A percentile compares a stretch with the other conserved stretches of the same genome.
Conservation (phyloP, 1,284 basidiomycete genomes). For the Vanrija pseudolonga region DNA sequence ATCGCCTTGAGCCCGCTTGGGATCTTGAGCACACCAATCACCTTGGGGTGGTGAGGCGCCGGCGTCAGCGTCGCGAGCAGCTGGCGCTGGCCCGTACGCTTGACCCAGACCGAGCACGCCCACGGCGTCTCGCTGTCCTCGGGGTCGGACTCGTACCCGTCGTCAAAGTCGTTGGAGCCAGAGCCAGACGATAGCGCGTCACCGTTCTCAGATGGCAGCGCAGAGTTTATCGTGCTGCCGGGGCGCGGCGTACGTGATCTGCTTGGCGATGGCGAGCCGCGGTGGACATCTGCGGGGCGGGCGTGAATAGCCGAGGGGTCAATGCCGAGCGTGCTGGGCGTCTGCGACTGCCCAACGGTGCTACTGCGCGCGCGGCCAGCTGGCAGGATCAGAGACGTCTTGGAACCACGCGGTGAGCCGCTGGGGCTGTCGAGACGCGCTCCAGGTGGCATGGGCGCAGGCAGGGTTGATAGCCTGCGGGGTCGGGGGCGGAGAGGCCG, state of each 20-base stretch:
- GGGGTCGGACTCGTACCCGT: conserved; percentile 65
- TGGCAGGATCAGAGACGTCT: background rate
- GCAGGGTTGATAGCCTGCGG: conserved; percentile 2
- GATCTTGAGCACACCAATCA: conserved; percentile 83
- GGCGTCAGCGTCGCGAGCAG: conserved; percentile 71
- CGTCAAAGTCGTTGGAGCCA: background rate
- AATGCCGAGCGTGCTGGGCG: too few species aligned
- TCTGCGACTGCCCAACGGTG: too few species aligned
- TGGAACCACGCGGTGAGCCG: conserved; percentile 1
- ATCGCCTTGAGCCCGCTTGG: conserved; percentile 69
- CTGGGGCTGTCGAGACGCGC: background rate
- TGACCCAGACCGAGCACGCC: conserved; percentile 62
- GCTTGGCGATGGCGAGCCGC: too few species aligned
- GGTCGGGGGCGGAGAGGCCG: conserved; percentile 6
- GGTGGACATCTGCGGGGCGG: too few species aligned
- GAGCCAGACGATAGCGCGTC: too few species aligned
- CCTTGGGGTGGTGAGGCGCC: conserved; percentile 93
- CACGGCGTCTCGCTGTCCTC: conserved; percentile 95
- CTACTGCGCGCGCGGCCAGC: too few species aligned
- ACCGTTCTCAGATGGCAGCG: too few species aligned
- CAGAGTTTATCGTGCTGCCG: too few species aligned
- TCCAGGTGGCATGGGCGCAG: background rate
- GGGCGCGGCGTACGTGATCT: too few species aligned
- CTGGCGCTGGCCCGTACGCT: conserved; percentile 35
- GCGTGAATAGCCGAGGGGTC: too few species aligned